These are phyloP conservation scores for Grigorovia yakushimaensis DNA, from an alignment of 805 yeast genomes.

Conservation along the genomic window DNA sequence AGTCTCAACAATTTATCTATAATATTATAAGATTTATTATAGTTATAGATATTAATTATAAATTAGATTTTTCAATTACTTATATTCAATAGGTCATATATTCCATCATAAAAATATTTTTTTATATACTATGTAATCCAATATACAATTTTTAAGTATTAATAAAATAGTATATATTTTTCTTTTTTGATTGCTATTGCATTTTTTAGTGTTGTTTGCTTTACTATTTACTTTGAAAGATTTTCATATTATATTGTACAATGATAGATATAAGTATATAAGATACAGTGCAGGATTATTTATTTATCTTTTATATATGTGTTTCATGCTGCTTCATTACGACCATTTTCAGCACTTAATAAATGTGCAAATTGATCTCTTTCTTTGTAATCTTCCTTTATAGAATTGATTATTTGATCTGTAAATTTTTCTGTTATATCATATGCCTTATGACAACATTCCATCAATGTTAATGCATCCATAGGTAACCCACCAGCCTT, in stretches of 20 bases:
- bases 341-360: slow-evolving; percentile 29
- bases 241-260: neutral
- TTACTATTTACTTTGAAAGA: too few species aligned
- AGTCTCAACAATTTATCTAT: too few species aligned
- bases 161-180: neutral
- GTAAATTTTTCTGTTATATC: slow-evolving; percentile 54
- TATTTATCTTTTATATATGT: too few species aligned
- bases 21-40: too few species aligned
- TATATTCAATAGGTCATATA: neutral
- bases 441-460: slow-evolving; percentile 60
- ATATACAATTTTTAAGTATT: neutral
- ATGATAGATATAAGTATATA: too few species aligned
- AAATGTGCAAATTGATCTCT: slow-evolving; percentile 33
- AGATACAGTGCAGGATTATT: too few species aligned
- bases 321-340: slow-evolving; percentile 15
- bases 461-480: slow-evolving; percentile 58
- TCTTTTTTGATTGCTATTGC: too few species aligned
- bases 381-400: slow-evolving; percentile 44
- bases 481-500: slow-evolving; percentile 87
- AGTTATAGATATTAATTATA: neutral
- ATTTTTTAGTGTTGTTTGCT: too few species aligned
- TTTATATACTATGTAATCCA: neutral
- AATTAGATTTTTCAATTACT: too few species aligned
- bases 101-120: neutral
- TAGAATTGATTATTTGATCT: slow-evolving; percentile 44